Conservation (phyloP, 371 early-diverging fungal species). For the Blakeslea trispora region DNA sequence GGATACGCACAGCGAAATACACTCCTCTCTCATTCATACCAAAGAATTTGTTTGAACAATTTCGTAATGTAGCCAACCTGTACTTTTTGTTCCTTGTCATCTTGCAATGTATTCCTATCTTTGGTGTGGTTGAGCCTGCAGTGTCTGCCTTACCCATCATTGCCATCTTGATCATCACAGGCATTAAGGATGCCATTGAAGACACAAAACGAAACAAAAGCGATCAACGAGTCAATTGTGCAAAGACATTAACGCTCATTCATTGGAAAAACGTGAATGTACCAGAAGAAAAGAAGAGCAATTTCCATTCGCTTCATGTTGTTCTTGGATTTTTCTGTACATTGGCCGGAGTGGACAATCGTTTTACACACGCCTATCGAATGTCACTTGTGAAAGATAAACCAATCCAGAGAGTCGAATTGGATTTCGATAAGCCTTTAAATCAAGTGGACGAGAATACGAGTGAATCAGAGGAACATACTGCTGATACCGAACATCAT, state of each 20-base stretch:
- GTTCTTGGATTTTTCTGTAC: conserved; percentile 32
- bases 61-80: conserved; percentile 85
- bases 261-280: conserved; percentile 64
- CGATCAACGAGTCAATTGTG: conserved; percentile 73
- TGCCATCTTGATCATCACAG: conserved; percentile 79
- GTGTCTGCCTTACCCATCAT: conserved; percentile 86
- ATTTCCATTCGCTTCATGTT: conserved; percentile 48
- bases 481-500: too few species aligned
- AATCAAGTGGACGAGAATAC: conserved; percentile 14
- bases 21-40: conserved; percentile 83
- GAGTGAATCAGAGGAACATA: neutral
- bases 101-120: conserved; percentile 73
- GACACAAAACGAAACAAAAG: conserved; percentile 75
- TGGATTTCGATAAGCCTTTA: conserved; percentile 15
- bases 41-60: conserved; percentile 88
- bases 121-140: conserved; percentile 76
- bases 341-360: conserved; percentile 30
- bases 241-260: conserved; percentile 53
- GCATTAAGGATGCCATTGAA: conserved; percentile 88
- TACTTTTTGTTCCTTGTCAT: conserved; percentile 88
- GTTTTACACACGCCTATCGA: conserved; percentile 20
- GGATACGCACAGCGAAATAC: conserved; percentile 86
- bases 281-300: conserved; percentile 24
- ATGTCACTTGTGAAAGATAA: conserved; percentile 23
- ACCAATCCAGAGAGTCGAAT: conserved; percentile 5